Evolutionary conservation across 805 yeast genomes (phyloP).

Genomic region (Kurtzmaniella cleridarum): DNA sequence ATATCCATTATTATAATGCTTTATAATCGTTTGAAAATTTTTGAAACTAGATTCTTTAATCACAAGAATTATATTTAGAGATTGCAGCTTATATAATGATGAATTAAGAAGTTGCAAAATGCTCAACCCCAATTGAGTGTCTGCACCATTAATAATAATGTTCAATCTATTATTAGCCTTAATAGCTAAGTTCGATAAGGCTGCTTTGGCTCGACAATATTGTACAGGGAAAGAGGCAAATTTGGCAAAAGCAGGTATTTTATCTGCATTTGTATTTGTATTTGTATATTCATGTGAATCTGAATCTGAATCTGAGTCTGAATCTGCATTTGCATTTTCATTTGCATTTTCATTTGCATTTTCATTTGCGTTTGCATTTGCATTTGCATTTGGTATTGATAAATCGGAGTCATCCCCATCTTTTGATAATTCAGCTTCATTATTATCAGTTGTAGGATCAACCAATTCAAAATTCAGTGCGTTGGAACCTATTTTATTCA

Average conservation of each 20-base stretch:
- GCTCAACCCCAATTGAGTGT: constrained; percentile 33
- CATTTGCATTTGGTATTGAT: no score
- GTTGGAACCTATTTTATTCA: background rate
- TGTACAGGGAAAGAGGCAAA: constrained; percentile 26
- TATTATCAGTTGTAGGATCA: constrained; percentile 5
- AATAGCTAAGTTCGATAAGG: constrained; percentile 20
- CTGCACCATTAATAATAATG: constrained; percentile 39
- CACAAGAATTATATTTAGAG: constrained; percentile 26
- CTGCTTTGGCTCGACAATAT: constrained; percentile 34
- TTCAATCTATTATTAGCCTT: constrained; percentile 6
- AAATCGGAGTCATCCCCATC: no score
- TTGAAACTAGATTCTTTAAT: constrained; percentile 17
- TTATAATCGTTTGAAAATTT: constrained; percentile 12
- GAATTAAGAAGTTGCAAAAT: constrained; percentile 29
- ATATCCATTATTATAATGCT: constrained; percentile 13
- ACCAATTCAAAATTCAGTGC: no score
- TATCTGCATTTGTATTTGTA: constrained; percentile 6
- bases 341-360: no score
- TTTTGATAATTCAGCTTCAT: constrained; percentile 14
- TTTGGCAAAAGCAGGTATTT: constrained; percentile 19
- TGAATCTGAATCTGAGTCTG: no score
- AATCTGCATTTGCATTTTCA: no score
- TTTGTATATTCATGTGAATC: no score
- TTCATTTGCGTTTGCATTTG: no score
- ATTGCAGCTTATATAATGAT: constrained; percentile 18